Percentiles rank a stretch among this genome's conserved stretches.
Evolutionary conservation across 2,329 filamentous ascomycete genomes (phyloP).

Genomic region (Beauveria caledonica): DNA sequence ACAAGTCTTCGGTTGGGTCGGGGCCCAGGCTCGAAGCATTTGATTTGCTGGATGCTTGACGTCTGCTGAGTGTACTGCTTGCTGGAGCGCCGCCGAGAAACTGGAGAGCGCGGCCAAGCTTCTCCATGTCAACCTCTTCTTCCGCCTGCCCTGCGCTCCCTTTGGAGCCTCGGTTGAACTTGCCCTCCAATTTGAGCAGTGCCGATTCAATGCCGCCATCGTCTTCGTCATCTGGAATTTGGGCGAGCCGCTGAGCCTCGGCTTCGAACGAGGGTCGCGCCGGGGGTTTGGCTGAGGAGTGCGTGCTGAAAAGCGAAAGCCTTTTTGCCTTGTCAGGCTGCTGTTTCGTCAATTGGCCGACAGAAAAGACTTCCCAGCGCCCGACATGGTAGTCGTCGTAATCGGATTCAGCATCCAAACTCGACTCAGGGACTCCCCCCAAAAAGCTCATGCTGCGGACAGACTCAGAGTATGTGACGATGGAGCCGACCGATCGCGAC

Average conservation of each 20-base stretch:
- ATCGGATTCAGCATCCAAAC: slow-evolving; percentile 15
- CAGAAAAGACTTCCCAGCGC: slow-evolving; percentile 42
- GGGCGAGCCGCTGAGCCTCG: slow-evolving; percentile 78
- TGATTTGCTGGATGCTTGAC: not conserved
- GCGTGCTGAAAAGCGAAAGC: slow-evolving; percentile 51
- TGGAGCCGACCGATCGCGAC: slow-evolving; percentile 50
- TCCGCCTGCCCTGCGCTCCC: slow-evolving; percentile 15
- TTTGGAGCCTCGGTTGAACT: slow-evolving; percentile 51
- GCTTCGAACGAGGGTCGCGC: slow-evolving; percentile 76
- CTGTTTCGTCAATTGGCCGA: slow-evolving; percentile 49
- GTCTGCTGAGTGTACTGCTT: not conserved
- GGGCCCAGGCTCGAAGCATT: not conserved
- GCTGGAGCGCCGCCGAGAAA: slow-evolving; percentile 3
- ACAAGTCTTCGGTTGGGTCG: not conserved
- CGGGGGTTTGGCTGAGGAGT: slow-evolving; percentile 48
- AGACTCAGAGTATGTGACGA: slow-evolving; percentile 54
- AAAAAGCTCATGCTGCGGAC: slow-evolving; percentile 44
- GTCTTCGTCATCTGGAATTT: slow-evolving; percentile 72
- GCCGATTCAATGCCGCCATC: slow-evolving; percentile 92
- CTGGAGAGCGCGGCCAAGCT: slow-evolving; percentile 8
- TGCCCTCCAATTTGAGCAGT: slow-evolving; percentile 84
- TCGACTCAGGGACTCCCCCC: slow-evolving; percentile 30
- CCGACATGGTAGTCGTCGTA: slow-evolving; percentile 18
- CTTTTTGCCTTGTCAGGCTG: slow-evolving; percentile 30
- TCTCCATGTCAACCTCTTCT: slow-evolving; percentile 15